These are phyloP conservation scores for Dianthus caryophyllus DNA, from an alignment of 148 eudicot species.

Conservation along the genomic window DNA sequence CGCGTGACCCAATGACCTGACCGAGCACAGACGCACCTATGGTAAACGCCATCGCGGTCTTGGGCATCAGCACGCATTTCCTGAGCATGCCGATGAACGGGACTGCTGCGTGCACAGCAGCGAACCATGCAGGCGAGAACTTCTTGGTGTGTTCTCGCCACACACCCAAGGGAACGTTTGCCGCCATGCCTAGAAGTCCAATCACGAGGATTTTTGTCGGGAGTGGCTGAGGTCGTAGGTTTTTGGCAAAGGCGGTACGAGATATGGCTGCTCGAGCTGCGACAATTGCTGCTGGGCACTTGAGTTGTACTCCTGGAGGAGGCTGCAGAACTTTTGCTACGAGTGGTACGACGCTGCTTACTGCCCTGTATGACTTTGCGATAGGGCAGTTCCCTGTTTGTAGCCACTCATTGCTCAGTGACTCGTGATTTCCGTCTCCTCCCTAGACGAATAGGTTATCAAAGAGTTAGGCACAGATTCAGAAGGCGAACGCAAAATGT, in stretches of 20 bases:
- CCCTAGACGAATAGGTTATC: conserved; percentile 38
- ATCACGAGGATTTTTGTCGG: conserved; percentile 73
- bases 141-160: conserved; percentile 96
- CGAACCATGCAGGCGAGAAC: conserved; percentile 96
- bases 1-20: conserved; percentile 94
- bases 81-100: conserved; percentile 93
- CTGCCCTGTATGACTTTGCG: conserved; percentile 88
- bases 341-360: conserved; percentile 72
- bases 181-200: conserved; percentile 90
- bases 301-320: conserved; percentile 65
- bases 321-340: conserved; percentile 88
- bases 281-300: conserved; percentile 79
- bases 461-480: conserved; percentile 4
- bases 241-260: conserved; percentile 78
- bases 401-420: conserved; percentile 84
- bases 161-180: conserved; percentile 77
- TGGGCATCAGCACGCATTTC: conserved; percentile 86
- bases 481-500: not conserved
- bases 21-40: conserved; percentile 89
- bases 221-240: conserved; percentile 83
- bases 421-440: conserved; percentile 70
- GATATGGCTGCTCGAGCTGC: conserved; percentile 85
- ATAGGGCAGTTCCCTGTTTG: conserved; percentile 84
- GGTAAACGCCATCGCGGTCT: conserved; percentile 92
- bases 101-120: conserved; percentile 91